These are phyloP conservation scores for Penicillium thymicola DNA, from an alignment of 2,329 filamentous ascomycete genomes.

Conservation along the genomic window DNA sequence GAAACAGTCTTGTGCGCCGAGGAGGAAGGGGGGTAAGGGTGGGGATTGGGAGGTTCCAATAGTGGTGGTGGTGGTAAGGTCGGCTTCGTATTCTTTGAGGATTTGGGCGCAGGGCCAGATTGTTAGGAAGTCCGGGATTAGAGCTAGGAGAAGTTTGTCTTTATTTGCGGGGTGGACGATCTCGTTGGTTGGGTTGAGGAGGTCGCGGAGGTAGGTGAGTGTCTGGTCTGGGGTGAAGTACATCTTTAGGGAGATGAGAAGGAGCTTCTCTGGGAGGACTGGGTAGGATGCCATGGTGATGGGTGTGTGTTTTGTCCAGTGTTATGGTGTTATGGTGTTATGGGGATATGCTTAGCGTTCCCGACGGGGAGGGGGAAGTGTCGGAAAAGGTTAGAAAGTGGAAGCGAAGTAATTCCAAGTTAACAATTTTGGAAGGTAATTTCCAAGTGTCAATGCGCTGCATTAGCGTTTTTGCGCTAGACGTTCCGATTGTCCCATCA, in stretches of 20 bases:
- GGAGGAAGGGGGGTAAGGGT: conserved; percentile 49
- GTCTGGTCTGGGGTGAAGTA: conserved; percentile 49
- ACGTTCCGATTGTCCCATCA: not conserved
- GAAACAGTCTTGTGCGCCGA: conserved; percentile 75
- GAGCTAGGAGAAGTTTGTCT: conserved; percentile 64
- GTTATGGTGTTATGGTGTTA: not conserved
- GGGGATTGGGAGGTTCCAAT: conserved; percentile 14
- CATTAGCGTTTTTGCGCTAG: not conserved
- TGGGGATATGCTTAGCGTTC: not conserved
- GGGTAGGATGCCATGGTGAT: conserved; percentile 26
- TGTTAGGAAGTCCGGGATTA: conserved; percentile 74
- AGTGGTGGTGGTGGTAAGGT: conserved; percentile 11
- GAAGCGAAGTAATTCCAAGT: not conserved
- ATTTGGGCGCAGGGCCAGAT: conserved; percentile 50
- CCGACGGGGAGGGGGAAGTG: not conserved
- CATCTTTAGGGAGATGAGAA: conserved; percentile 42
- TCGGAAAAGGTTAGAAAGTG: not conserved
- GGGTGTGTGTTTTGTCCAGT: not conserved
- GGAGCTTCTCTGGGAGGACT: conserved; percentile 35
- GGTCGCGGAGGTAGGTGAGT: conserved; percentile 51
- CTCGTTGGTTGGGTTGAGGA: conserved; percentile 50
- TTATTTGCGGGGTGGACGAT: conserved; percentile 43
- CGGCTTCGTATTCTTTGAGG: conserved; percentile 32
- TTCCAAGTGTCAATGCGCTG: not conserved
- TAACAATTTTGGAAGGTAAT: not conserved